These are phyloP conservation scores for Cladosporium sp. DNA, from an alignment of 2,329 filamentous ascomycete genomes.

Conservation along the genomic window DNA sequence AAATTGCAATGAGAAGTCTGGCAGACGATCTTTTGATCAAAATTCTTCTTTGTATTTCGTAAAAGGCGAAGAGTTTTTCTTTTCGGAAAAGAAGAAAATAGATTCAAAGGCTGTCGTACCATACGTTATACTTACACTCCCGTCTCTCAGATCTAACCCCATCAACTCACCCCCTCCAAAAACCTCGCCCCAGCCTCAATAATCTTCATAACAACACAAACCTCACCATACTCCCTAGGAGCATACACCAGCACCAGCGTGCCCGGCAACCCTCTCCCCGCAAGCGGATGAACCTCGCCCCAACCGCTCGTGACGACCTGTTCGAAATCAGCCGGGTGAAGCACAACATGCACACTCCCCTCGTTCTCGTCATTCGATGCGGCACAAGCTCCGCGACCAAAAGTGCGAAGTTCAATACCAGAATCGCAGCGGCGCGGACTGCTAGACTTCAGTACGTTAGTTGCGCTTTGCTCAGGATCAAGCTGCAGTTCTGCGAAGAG, in stretches of 20 bases:
- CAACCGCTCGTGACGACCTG: not conserved
- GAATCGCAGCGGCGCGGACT: not conserved
- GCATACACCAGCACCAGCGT: conserved; percentile 1
- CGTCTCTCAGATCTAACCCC: too few relatives aligned
- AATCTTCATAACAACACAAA: not conserved
- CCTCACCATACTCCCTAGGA: not conserved
- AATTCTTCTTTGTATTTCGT: too few relatives aligned
- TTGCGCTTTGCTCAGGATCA: not conserved
- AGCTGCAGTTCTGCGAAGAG: conserved; percentile 47
- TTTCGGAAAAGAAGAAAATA: too few relatives aligned
- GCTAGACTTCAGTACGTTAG: too few relatives aligned
- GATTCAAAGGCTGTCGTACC: too few relatives aligned
- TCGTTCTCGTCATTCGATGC: not conserved
- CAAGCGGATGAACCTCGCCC: conserved; percentile 1
- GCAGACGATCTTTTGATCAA: too few relatives aligned
- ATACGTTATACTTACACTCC: too few relatives aligned
- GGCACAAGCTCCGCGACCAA: not conserved
- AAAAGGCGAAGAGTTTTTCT: too few relatives aligned
- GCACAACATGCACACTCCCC: not conserved
- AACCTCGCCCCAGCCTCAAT: conserved; percentile 6
- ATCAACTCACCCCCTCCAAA: too few relatives aligned
- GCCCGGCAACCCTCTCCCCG: not conserved
- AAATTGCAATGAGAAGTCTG: too few relatives aligned
- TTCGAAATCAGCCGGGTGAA: conserved; percentile 4
- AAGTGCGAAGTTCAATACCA: not conserved